Evolutionary conservation across 2,329 filamentous ascomycete genomes (phyloP).

Genomic region (Lecanicillium sp.): DNA sequence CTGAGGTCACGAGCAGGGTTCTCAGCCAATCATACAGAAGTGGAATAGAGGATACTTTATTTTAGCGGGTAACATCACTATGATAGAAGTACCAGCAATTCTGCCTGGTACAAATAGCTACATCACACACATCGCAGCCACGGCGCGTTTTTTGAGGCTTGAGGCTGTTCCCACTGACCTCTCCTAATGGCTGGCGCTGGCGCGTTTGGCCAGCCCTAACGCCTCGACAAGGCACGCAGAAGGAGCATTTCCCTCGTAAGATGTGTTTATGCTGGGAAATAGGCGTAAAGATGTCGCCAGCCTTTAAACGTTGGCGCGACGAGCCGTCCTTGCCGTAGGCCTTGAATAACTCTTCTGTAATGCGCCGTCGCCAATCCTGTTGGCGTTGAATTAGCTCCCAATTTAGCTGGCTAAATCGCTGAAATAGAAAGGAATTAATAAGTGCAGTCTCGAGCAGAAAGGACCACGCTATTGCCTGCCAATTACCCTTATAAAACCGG

Average conservation of each 20-base stretch:
- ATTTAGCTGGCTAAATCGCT: too few relatives aligned
- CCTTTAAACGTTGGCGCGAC: slow-evolving; percentile 3
- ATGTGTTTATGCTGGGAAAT: slow-evolving; percentile 7
- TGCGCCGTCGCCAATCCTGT: slow-evolving; percentile 2
- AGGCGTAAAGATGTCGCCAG: slow-evolving; percentile 7
- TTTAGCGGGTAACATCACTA: too few relatives aligned
- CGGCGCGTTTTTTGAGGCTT: not conserved
- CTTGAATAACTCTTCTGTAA: slow-evolving; percentile 6
- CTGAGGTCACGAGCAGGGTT: not conserved
- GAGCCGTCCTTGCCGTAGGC: not conserved
- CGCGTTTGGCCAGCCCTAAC: not conserved
- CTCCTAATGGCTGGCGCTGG: not conserved
- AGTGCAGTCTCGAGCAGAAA: slow-evolving; percentile 11
- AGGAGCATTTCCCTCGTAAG: slow-evolving; percentile 8
- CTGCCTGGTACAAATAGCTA: too few relatives aligned
- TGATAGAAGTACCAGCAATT: too few relatives aligned
- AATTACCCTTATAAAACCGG: slow-evolving; percentile 5
- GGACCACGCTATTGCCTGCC: slow-evolving; percentile 11
- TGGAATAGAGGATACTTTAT: too few relatives aligned
- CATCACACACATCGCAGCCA: not conserved
- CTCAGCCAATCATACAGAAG: not conserved
- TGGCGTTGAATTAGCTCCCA: too few relatives aligned
- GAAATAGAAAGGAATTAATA: slow-evolving; percentile 9
- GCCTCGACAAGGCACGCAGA: not conserved
- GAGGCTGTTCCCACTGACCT: not conserved